phyloP scores from a whole-genome alignment of 371 early-diverging fungal genomes.

The Syncephalis plumigaleata region DNA sequence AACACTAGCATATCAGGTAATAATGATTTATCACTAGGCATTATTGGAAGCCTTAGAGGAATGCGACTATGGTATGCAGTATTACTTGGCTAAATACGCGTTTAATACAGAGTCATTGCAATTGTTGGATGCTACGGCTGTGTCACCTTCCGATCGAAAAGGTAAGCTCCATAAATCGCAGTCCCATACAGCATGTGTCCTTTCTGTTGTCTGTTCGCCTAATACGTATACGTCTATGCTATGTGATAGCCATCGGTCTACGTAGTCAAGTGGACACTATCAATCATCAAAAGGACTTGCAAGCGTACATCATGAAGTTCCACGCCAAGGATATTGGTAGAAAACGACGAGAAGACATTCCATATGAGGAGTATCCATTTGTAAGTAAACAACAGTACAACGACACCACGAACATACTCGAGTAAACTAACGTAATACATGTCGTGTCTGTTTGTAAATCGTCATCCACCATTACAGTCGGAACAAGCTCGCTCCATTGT shows the following conservation, averaged over 20 bases:
- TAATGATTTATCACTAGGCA: constrained; percentile 13
- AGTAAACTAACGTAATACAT: too few species aligned
- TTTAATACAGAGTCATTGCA: constrained; percentile 25
- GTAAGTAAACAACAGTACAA: constrained; percentile 9
- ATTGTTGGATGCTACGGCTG: constrained; percentile 24
- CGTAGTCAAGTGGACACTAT: constrained; percentile 35
- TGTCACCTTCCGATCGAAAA: constrained; percentile 21
- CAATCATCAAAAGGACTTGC: constrained; percentile 27
- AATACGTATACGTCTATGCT: too few species aligned
- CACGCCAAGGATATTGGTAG: constrained; percentile 8
- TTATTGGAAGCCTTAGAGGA: constrained; percentile 52
- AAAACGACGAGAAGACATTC: constrained; percentile 19
- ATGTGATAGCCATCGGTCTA: constrained; percentile 2
- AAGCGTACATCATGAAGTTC: constrained; percentile 17
- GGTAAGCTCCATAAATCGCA: too few species aligned
- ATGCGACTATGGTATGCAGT: constrained; percentile 46
- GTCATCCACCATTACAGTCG: constrained; percentile 25
- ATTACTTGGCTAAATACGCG: constrained; percentile 50
- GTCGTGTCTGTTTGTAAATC: too few species aligned
- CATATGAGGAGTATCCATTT: constrained; percentile 38
- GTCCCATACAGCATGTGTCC: too few species aligned
- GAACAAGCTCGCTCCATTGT: constrained; percentile 29
- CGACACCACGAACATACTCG: not conserved
- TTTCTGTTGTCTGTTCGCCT: too few species aligned
- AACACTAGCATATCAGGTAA: not conserved